phyloP scores from a whole-genome alignment of 78 protist genomes.

The Dictyostelium firmibasis region DNA sequence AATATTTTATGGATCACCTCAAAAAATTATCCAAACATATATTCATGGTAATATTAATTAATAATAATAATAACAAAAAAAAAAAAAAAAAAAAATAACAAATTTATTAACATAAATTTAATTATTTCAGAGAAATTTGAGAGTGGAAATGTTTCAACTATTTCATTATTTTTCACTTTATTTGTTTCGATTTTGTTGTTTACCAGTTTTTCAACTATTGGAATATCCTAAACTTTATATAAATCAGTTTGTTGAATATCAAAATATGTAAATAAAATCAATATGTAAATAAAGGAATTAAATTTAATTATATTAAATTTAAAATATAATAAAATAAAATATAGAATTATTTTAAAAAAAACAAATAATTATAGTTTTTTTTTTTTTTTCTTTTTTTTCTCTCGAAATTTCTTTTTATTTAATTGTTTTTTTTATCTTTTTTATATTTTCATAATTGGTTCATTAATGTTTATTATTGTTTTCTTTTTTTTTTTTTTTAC shows the following conservation, averaged over 20 bases:
- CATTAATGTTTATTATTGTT: neutral
- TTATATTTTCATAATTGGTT: too few relatives aligned
- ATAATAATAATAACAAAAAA: neutral
- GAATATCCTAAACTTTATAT: neutral
- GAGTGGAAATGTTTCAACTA: neutral
- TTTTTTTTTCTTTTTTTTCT: neutral
- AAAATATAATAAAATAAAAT: too few relatives aligned
- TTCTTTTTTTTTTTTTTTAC: neutral
- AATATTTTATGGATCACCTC: slow-evolving; percentile 18
- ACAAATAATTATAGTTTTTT: neutral
- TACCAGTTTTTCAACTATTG: neutral
- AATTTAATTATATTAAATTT: too few relatives aligned
- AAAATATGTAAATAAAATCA: neutral
- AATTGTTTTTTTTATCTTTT: neutral
- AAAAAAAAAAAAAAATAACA: neutral
- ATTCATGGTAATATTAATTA: neutral
- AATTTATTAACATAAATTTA: neutral
- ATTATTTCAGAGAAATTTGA: neutral
- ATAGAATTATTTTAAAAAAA: too few relatives aligned
- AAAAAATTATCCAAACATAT: neutral
- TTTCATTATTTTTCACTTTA: neutral
- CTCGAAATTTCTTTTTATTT: neutral
- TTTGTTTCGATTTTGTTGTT: neutral
- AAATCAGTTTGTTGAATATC: too few relatives aligned
- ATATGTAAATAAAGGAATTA: neutral